Evolutionary conservation across 116 monocot genomes (phyloP), one percentile per base, ranked within the genome.

Genomic region (Zostera marina): DNA sequence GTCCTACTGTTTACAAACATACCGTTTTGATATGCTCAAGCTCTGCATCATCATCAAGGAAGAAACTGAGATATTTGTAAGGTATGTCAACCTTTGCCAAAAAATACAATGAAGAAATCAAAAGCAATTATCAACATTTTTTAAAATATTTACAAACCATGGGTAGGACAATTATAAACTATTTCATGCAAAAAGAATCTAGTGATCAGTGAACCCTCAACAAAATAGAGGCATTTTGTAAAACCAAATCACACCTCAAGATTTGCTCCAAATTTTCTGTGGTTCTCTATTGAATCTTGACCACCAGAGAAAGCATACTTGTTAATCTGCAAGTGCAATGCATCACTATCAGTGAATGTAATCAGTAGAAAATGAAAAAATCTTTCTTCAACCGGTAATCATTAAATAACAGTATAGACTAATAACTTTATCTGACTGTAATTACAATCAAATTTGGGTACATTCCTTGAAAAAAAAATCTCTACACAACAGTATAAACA

Each of bases 291-390:
- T 21, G 84, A 73, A 68, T 93, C 93, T 76, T 81, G 87, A 45
- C 93, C 93, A 41, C 93, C 93, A 43, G 93, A 93, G 66, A 93
- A 93, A 5, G 93, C 93, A 79, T 87, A 84, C 59, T 68, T 81
- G 66, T 87, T 87, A 41, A 93, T 79, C 93, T 93, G 56, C 42
- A 66, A 64, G 4, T 44, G 12, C 17, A 16, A 26, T 14, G 41
- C 5, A 12, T 4, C 12, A 55, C 9, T 9, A 8, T 13, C 0
- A 24, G 11, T 25, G 23, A n/a, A n/a, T n/a, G n/a, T n/a, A n/a
- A n/a, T n/a, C n/a, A n/a, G n/a, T n/a, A n/a, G n/a, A n/a, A n/a
- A n/a, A n/a, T n/a, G n/a, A n/a, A n/a, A n/a, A n/a, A n/a, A n/a
- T n/a, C n/a, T n/a, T n/a, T n/a, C n/a, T n/a, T n/a, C n/a, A n/a